Evolutionary conservation across 495 filamentous ascomycete genomes (phyloP), one percentile per base, ranked within the genome.

Genomic region (Daldinia concentrica): DNA sequence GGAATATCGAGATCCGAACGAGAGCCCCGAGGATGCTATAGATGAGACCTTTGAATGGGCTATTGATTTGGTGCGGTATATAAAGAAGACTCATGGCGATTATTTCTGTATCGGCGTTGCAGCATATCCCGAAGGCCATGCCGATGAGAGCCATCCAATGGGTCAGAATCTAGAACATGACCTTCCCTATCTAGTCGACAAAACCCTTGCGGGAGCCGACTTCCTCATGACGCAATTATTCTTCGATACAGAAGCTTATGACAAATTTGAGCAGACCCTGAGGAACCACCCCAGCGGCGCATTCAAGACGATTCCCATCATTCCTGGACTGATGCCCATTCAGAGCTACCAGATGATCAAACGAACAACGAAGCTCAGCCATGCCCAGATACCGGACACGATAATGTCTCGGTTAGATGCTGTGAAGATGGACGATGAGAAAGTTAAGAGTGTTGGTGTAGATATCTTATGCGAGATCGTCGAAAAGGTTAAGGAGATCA

Each of bases 191-290:
- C 83, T 99, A 54, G 86, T 97, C 30, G 94, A 97, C 64, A 99
- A 99, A 85, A 90, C 90, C 0, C 83, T 90, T 73, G 95, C 95
- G 4, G 95, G 95, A 0, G 96, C 95, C 22, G 96, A 98, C 79
- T 99, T 99, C 79, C 91, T 99, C 77, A 97, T 99, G 93, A 98
- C 96, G n/a, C 95, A 99, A 77, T 84, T 99, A 26, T 98, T 98
- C 81, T 99, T 95, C 78, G 93, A 98, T 74, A 85, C 92, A 14
- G 84, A 91, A 6, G 93, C 91, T 15, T 99, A 94, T 78, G 83
- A 87, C 51, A 82, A 82, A 37, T 98, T 93, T 77, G 95, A 97
- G 82, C 84, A 82, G 66, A 86, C 86, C 73, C 83, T 98, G 69
- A 86, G 95, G 62, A 87, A 89, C 54, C 93, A 99, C 77, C 88